phyloP scores from a whole-genome alignment of 371 early-diverging fungal species.

The Zopfochytrium polystomum region DNA sequence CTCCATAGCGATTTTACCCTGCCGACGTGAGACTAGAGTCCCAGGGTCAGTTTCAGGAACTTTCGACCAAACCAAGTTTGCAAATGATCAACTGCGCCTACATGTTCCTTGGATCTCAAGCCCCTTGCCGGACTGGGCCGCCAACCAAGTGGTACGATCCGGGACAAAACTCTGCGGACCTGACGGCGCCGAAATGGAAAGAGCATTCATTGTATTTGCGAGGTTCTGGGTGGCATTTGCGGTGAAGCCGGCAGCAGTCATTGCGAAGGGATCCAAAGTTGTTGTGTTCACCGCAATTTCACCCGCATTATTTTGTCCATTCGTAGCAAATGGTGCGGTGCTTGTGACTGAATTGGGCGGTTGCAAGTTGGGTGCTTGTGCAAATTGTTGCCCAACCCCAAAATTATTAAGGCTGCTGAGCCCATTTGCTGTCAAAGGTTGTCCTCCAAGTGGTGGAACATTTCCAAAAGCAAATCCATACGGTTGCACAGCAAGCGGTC shows the following conservation, averaged over 20 bases:
- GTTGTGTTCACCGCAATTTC: slow-evolving; percentile 4
- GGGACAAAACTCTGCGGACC: neutral
- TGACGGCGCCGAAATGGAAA: neutral
- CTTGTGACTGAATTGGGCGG: neutral
- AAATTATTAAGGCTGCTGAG: neutral
- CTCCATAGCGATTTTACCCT: slow-evolving; percentile 10
- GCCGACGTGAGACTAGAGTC: slow-evolving; percentile 19
- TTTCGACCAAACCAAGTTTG: slow-evolving; percentile 7
- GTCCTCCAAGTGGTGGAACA: neutral
- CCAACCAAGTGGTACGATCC: slow-evolving; percentile 2
- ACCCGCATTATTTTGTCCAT: neutral
- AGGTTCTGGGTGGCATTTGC: neutral
- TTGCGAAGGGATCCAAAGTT: slow-evolving; percentile 32
- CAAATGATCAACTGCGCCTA: slow-evolving; percentile 12
- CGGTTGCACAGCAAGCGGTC: neutral
- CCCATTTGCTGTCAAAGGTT: neutral
- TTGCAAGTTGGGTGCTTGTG: neutral
- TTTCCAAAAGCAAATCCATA: neutral
- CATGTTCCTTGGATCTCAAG: slow-evolving; percentile 47
- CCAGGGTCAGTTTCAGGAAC: slow-evolving; percentile 10
- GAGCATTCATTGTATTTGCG: slow-evolving; percentile 1
- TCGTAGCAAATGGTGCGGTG: neutral
- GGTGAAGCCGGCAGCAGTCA: slow-evolving; percentile 20
- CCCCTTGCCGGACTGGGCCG: slow-evolving; percentile 37
- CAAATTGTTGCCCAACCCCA: neutral